phyloP scores from a whole-genome alignment of 805 yeast genomes.

The Nakazawaea anatomiae region DNA sequence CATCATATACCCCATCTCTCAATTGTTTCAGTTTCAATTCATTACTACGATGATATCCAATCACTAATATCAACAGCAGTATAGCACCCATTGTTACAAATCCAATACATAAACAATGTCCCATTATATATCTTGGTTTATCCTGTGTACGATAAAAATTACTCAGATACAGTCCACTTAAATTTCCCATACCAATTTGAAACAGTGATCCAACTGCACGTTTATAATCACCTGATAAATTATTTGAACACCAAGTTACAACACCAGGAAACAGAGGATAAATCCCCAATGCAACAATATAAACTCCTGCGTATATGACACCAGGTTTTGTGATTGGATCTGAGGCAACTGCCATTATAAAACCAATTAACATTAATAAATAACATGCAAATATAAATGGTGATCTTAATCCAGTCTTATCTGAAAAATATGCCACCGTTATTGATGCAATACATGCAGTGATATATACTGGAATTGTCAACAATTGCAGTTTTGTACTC shows the following conservation, averaged over 20 bases:
- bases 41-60: conserved; percentile 21
- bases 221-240: conserved; percentile 29
- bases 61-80: conserved; percentile 16
- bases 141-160: conserved; percentile 27
- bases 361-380: conserved; percentile 27
- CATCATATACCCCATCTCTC: conserved; percentile 26
- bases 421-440: conserved; percentile 22
- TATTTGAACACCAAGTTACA: conserved; percentile 31
- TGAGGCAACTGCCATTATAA: conserved; percentile 22
- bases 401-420: conserved; percentile 23
- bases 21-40: conserved; percentile 20
- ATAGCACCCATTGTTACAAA: conserved; percentile 26
- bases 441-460: conserved; percentile 26
- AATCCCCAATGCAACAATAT: conserved; percentile 25
- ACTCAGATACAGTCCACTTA: conserved; percentile 30
- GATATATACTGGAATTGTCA: conserved; percentile 33
- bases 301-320: conserved; percentile 27
- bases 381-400: conserved; percentile 23
- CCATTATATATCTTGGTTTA: conserved; percentile 22
- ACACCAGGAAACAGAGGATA: conserved; percentile 25
- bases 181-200: conserved; percentile 33
- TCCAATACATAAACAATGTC: conserved; percentile 28
- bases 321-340: conserved; percentile 19
- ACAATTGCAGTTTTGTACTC: conserved; percentile 28
- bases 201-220: conserved; percentile 33